These are phyloP conservation scores for Talaromyces liani DNA, from an alignment of 495 filamentous ascomycete species.

Conservation along the genomic window DNA sequence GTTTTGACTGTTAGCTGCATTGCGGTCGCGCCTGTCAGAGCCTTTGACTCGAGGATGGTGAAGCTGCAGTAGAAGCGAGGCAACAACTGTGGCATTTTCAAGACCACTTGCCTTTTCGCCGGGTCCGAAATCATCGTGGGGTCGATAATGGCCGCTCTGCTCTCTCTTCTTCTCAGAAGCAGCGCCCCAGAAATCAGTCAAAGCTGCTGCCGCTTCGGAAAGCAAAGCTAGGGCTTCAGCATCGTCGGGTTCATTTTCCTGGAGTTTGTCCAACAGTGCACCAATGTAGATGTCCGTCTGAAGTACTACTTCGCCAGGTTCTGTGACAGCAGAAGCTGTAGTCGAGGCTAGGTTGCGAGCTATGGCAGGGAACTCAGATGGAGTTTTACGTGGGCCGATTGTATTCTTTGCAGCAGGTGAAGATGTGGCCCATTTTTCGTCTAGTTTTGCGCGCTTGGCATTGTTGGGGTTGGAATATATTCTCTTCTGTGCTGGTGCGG, in stretches of 20 bases:
- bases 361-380: constrained; percentile 42
- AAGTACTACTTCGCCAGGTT: constrained; percentile 38
- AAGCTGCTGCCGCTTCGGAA: constrained; percentile 44
- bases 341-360: constrained; percentile 33
- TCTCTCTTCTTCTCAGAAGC: constrained; percentile 31
- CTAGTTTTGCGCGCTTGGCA: constrained; percentile 38
- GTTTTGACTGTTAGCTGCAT: constrained; percentile 11
- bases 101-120: constrained; percentile 48
- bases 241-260: constrained; percentile 43
- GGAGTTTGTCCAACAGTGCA: constrained; percentile 48
- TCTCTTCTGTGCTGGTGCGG: constrained; percentile 23
- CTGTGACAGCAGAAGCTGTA: constrained; percentile 22
- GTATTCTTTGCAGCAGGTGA: constrained; percentile 32
- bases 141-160: constrained; percentile 32
- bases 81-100: constrained; percentile 67
- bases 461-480: constrained; percentile 37
- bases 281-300: constrained; percentile 35
- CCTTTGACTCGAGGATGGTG: constrained; percentile 54
- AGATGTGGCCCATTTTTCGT: constrained; percentile 32
- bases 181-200: constrained; percentile 53
- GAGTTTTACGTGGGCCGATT: constrained; percentile 35
- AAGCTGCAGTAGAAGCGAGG: constrained; percentile 61
- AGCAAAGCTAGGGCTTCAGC: constrained; percentile 48
- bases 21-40: constrained; percentile 14
- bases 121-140: constrained; percentile 54